Conservation (phyloP, 331 rosid species). For the Pyracantha coccinea region DNA sequence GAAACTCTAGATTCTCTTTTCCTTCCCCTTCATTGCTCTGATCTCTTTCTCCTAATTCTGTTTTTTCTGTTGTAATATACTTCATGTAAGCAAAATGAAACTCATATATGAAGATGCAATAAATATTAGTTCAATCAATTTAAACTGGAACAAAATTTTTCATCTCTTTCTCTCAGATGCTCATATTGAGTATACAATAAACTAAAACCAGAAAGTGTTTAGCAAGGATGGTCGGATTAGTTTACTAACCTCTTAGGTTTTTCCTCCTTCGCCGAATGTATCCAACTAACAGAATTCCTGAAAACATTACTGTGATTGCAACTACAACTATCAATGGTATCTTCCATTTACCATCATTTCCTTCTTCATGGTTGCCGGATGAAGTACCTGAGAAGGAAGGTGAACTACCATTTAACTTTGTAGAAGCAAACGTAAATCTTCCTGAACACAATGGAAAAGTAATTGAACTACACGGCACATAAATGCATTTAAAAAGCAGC, state of each 20-base stretch:
- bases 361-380: not conserved
- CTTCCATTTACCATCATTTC: constrained; percentile 6
- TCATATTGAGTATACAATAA: no score
- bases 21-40: not conserved
- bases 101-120: not conserved
- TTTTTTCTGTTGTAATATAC: not conserved
- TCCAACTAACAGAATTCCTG: constrained; percentile 12
- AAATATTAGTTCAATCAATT: not conserved
- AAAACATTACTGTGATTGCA: not conserved
- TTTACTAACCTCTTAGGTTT: constrained; percentile 15
- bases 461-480: no score
- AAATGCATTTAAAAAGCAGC: not conserved
- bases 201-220: no score
- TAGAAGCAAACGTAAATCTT: not conserved
- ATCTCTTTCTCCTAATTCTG: not conserved
- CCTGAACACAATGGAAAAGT: no score
- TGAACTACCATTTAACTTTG: not conserved
- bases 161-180: no score
- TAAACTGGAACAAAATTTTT: not conserved
- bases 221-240: not conserved
- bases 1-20: constrained; percentile 31
- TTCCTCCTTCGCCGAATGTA: constrained; percentile 15
- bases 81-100: not conserved
- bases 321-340: not conserved
- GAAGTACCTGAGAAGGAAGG: no score